These are phyloP conservation scores for Pseudisothecium myosuroides DNA, from an alignment of 225 moss, liverwort and hornwort species.

Conservation along the genomic window DNA sequence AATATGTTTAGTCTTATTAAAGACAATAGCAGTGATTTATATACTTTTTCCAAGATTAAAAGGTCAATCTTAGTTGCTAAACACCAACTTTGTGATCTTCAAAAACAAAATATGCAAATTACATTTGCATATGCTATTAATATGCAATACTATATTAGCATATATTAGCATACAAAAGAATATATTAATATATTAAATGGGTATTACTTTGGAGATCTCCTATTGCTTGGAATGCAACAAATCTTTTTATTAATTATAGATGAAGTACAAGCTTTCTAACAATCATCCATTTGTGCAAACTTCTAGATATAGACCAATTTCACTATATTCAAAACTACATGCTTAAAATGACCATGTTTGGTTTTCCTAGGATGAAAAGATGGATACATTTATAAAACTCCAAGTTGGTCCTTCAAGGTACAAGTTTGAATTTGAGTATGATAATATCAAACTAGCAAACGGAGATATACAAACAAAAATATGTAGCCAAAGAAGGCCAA, in stretches of 20 bases:
- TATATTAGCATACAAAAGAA: too few relatives aligned
- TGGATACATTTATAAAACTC: neutral
- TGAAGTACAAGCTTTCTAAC: neutral
- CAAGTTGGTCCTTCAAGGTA: neutral
- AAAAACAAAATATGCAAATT: neutral
- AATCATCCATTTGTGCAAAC: neutral
- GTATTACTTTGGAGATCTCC: too few relatives aligned
- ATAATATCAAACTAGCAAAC: neutral
- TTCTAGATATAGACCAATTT: neutral
- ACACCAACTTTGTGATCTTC: neutral
- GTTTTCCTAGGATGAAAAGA: accelerated
- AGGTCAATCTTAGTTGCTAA: neutral
- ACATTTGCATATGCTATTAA: neutral
- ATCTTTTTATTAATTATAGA: neutral
- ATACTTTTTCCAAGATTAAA: neutral
- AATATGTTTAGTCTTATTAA: neutral
- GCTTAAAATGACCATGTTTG: accelerated
- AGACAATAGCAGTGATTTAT: neutral
- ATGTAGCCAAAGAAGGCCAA: accelerated
- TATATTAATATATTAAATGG: too few relatives aligned
- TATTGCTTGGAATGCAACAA: neutral
- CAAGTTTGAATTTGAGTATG: neutral
- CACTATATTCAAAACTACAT: neutral
- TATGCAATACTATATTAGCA: too few relatives aligned
- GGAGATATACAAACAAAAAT: neutral